A percentile compares a stretch with the other conserved stretches of the same genome.
These are phyloP conservation scores for Helicocarpus griseus DNA, from an alignment of 2,329 filamentous ascomycete genomes.

Conservation along the genomic window DNA sequence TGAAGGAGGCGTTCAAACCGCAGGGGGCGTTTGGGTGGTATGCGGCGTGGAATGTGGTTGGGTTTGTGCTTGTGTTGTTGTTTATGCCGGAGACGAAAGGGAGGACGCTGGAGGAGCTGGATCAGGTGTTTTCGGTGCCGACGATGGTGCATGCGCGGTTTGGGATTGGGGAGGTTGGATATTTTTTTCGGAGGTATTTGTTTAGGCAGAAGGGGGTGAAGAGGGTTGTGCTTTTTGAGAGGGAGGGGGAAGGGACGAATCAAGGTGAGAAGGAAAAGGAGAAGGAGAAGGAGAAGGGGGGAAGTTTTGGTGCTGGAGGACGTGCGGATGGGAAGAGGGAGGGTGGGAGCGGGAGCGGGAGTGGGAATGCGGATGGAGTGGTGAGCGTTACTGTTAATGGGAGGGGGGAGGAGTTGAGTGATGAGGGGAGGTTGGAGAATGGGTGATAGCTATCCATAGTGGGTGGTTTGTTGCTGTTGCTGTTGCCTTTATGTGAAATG, in stretches of 20 bases:
- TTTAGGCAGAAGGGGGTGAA: constrained; percentile 30
- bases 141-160: constrained; percentile 35
- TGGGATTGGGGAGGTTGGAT: constrained; percentile 29
- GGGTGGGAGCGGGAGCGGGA: background rate
- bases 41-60: constrained; percentile 33
- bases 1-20: constrained; percentile 38
- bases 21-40: constrained; percentile 47
- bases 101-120: constrained; percentile 38
- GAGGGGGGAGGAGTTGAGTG: background rate
- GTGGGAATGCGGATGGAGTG: background rate
- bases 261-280: background rate
- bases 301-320: too few species aligned
- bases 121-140: constrained; percentile 46
- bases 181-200: constrained; percentile 27
- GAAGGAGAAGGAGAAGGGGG: background rate
- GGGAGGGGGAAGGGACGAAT: too few species aligned
- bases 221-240: constrained; percentile 24
- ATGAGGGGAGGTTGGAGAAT: constrained; percentile 15
- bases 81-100: constrained; percentile 34
- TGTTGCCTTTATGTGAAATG: too few species aligned
- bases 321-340: constrained; percentile 1
- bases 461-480: background rate
- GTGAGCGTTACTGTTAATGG: background rate
- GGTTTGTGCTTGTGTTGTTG: constrained; percentile 37
- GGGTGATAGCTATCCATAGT: background rate